These are phyloP conservation scores for Puya raimondii DNA, from an alignment of 176 grass and related monocot species.

Conservation along the genomic window DNA sequence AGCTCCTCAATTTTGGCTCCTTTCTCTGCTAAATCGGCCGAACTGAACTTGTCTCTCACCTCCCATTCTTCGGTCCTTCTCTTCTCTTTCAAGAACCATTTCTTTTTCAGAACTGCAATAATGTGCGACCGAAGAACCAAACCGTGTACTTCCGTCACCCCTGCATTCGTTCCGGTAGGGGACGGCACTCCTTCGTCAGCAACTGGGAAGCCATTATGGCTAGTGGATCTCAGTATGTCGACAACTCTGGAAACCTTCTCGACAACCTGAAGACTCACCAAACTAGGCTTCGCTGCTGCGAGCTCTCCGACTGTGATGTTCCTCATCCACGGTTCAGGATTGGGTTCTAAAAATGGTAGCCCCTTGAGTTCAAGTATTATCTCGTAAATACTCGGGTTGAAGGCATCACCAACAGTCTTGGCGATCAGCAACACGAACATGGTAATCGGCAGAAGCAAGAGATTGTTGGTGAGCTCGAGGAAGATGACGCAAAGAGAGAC, in stretches of 20 bases:
- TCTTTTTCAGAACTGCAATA: constrained; percentile 53
- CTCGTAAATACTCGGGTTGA: constrained; percentile 98
- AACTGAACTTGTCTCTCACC: constrained; percentile 53
- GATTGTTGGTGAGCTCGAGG: constrained; percentile 94
- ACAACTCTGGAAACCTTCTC: constrained; percentile 60
- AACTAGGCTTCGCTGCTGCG: constrained; percentile 38
- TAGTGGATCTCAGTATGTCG: constrained; percentile 32
- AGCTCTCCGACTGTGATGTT: constrained; percentile 75
- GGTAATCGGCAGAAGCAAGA: constrained; percentile 73
- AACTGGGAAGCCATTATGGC: constrained; percentile 87
- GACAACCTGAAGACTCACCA: constrained; percentile 45
- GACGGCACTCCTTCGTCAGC: constrained; percentile 24
- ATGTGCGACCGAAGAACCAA: constrained; percentile 71
- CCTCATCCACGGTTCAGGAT: constrained; percentile 91
- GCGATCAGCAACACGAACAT: constrained; percentile 98
- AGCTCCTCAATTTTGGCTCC: constrained; percentile 17
- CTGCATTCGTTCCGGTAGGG: constrained; percentile 1
- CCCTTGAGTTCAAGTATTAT: constrained; percentile 96
- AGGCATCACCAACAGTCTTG: constrained; percentile 67
- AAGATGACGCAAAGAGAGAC: constrained; percentile 94
- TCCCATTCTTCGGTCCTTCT: constrained; percentile 69
- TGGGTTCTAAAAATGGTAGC: constrained; percentile 68
- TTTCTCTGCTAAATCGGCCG: constrained; percentile 61
- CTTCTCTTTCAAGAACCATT: constrained; percentile 61
- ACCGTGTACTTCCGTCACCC: constrained; percentile 62